Base-by-base conservation (phyloP, 306 rosid species). In the Acacia crassicarpa region DNA sequence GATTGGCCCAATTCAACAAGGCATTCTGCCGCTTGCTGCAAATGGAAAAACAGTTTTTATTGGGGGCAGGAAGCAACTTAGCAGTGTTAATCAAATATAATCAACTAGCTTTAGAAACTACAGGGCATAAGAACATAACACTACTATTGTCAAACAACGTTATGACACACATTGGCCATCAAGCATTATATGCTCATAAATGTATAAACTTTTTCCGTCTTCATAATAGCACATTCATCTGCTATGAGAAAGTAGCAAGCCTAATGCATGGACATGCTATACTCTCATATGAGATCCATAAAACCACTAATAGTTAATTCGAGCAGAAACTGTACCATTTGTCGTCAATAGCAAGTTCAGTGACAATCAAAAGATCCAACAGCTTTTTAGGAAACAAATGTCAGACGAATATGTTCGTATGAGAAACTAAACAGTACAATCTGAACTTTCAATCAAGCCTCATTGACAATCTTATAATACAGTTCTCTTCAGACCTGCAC, bases 1-100 rank as follows among this genome's bases (percentile, higher is more conserved):
- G 98, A 92, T 84, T 95, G 99, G 81, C 89, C 96, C 90, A 93
- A 71, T 81, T 92, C 97, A 43, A 92, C 85, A 80, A 95, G 99
- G 85, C 92, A 90, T 80, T 83, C 63, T 78, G 90, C 88, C 9
- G 99, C 96, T 91, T 93, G 93, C 99, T 95, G 94, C 89, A 92
- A 69, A 75, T 85, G 79, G 73, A 72, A 77, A 84, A 58, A 79
- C 77, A 72, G 75, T 74, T 67, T 74, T 62, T 48, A 44, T 74
- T 70, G 43, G n/a, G 22, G 73, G 48, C 46, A 65, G 25, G 65
- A 17, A 11, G 5, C 46, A 27, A 40, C 23, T 76, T 78, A 72
- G 75, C 22, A 76, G 68, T 77, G 53, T 61, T 71, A 84, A 78
- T 78, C 33, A 87, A 61, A 56, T 69, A 69, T 13, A 48, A 78